phyloP scores from a whole-genome alignment of 1,284 basidiomycete species.

The Meira miltonrushii region DNA sequence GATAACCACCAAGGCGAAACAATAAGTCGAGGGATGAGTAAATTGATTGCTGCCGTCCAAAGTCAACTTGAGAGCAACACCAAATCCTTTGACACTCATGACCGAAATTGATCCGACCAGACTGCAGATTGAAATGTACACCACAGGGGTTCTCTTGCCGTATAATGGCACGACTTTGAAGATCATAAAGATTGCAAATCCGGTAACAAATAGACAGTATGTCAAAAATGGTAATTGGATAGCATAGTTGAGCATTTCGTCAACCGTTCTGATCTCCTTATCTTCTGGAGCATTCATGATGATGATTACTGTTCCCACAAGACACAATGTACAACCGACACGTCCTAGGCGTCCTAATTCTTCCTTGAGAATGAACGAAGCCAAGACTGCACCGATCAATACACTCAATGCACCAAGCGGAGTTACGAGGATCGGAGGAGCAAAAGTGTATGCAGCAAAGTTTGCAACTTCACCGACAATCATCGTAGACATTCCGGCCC shows the following conservation, averaged over 20 bases:
- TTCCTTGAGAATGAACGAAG: slow-evolving; percentile 87
- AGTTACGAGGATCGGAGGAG: slow-evolving; percentile 93
- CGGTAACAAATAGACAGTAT: slow-evolving; percentile 78
- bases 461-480: slow-evolving; percentile 65
- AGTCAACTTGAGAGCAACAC: slow-evolving; percentile 91
- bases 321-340: slow-evolving; percentile 83
- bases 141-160: slow-evolving; percentile 79
- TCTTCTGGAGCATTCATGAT: slow-evolving; percentile 95
- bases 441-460: slow-evolving; percentile 97
- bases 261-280: slow-evolving; percentile 86
- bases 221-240: slow-evolving; percentile 63
- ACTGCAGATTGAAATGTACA: slow-evolving; percentile 91
- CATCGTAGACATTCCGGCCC: slow-evolving; percentile 85
- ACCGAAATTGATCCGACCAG: slow-evolving; percentile 75
- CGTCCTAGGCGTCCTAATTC: slow-evolving; percentile 87
- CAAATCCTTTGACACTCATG: slow-evolving; percentile 95
- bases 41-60: slow-evolving; percentile 93
- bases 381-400: slow-evolving; percentile 75
- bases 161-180: slow-evolving; percentile 79
- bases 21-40: slow-evolving; percentile 85
- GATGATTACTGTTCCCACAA: slow-evolving; percentile 87
- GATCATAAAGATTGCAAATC: slow-evolving; percentile 74
- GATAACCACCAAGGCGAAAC: slow-evolving; percentile 78
- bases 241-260: slow-evolving; percentile 86
- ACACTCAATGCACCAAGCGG: slow-evolving; percentile 92